Evolutionary conservation across 306 rosid genomes (phyloP), one percentile per base, ranked within the genome.

Genomic region (Sicyos baderoa): DNA sequence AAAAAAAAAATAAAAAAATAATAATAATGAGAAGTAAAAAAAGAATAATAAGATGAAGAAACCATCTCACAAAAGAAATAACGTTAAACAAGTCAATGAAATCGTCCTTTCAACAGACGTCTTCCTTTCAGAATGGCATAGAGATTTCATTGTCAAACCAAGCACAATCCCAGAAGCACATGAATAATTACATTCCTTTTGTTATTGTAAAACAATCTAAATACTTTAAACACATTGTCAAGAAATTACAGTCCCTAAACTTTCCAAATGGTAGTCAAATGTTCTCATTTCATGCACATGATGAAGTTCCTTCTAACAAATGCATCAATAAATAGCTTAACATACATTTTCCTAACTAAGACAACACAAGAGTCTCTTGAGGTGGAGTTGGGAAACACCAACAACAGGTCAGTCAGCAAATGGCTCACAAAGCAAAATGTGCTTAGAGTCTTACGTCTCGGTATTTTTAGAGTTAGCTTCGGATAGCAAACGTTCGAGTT

Each of bases 401-500:
- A 63, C 32, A 17, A 42, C 53, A 45, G 70, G 19, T 65, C 69
- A 62, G 18, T 64, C 51, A 42, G 5, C 52, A 63, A 12, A 40
- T 63, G 32, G 54, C 70, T 42, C 53, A 19, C 42, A 66, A 66
- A 45, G 29, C 71, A 65, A 66, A 66, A 47, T 14, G 21, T 66
- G 40, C 21, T 6, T 5, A 1, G 40, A 42, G 37, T 10, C 37
- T 19, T 66, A 66, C 11, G 55, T 77, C 71, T 73, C 74, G 45
- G 70, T 10, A 19, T 48, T 47, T 45, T 66, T 66, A 45, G 87
- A 83, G 13, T n/a, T 82, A 21, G 96, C 94, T 76, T 93, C 95
- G 12, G 84, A 74, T 45, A 93, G 82, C 82, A 93, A 60, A 54
- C 90, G 73, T 78, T 90, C 96, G 37, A 93, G 99, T 53, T 90